Evolutionary conservation across 768 basidiomycete species (phyloP), one percentile per base, ranked within the genome.

Genomic region (Mycena capillaripes): DNA sequence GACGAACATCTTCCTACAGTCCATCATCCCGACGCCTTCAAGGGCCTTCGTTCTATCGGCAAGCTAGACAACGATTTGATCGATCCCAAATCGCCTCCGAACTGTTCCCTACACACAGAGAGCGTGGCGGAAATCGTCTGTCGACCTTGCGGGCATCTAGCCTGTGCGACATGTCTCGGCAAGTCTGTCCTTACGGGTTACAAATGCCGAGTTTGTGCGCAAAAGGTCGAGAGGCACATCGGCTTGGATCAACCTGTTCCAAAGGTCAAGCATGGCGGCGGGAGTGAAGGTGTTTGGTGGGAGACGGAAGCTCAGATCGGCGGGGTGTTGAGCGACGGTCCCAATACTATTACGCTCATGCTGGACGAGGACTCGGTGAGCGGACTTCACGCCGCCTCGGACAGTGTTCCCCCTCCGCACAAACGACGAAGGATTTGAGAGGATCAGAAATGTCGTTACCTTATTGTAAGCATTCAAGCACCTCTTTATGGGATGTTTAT

Each of bases 201-300:
- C 9, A 29, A 46, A 21, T 61, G 60, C 60, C 9, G 16, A 2
- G 60, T 46, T 1, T 53, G 62, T 21, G 6, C 2, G 34, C 14
- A 27, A 6, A 36, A 40, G 32, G 62, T 64, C 14, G 21, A 19
- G 23, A 64, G 53, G 23, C 32, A 29, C 14, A 23, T 64, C 38
- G 34, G 48, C 6, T 64, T 64, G 10, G 48, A 50, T 9, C 52
- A 64, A 10, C 62, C 62, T 21, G 34, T 64, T 36, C 32, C 62
- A 19, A 38, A n/a, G 34, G 23, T 64, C 12, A 52, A 38, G 52
- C 21, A 11, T 11, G 62, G 62, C 19, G 62, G 48, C 7, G 48
- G 62, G 25, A 64, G 62, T 17, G 62, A 64, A 21, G 62, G 62
- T 5, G 23, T 1, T n/a, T 60, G 58, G 58, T 60, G 58, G 58